phyloP scores from a whole-genome alignment of 1,284 basidiomycete genomes.

The Athelia sp. region DNA sequence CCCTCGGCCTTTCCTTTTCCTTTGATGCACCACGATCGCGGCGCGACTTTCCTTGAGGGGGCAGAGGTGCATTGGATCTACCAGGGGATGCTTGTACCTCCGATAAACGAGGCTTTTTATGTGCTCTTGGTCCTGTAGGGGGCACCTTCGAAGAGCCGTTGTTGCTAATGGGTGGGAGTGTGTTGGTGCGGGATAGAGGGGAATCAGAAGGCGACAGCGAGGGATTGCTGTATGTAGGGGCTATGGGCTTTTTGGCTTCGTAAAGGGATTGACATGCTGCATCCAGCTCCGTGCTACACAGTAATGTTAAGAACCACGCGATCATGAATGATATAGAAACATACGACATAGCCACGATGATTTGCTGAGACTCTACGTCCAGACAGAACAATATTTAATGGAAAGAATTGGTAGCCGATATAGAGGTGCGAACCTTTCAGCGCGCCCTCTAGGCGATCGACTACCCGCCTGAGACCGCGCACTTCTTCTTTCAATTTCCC shows the following conservation, averaged over 20 bases:
- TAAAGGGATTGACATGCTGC: constrained; percentile 62
- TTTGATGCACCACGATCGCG: not conserved
- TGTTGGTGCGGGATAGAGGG: constrained; percentile 31
- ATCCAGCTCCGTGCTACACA: constrained; percentile 56
- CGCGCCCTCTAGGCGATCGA: constrained; percentile 63
- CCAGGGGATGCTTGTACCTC: constrained; percentile 45
- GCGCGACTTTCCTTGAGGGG: constrained; percentile 21
- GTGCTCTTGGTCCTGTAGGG: constrained; percentile 71
- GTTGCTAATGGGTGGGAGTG: constrained; percentile 26
- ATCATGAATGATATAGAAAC: constrained; percentile 21
- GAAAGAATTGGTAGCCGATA: not conserved
- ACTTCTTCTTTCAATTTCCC: constrained; percentile 77
- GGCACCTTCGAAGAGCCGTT: constrained; percentile 42
- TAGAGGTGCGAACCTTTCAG: constrained; percentile 53
- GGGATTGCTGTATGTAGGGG: constrained; percentile 18
- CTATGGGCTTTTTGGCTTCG: constrained; percentile 25
- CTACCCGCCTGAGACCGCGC: constrained; percentile 56
- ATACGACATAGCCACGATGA: constrained; percentile 66
- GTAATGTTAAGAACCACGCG: constrained; percentile 5
- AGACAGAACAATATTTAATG: constrained; percentile 5
- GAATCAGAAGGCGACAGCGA: constrained; percentile 31
- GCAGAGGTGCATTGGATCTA: constrained; percentile 24
- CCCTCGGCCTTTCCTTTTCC: not conserved
- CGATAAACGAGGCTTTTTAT: constrained; percentile 69
- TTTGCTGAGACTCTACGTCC: constrained; percentile 63